These are phyloP conservation scores for Arthrobotrys sinensis DNA, from an alignment of 2,329 filamentous ascomycete genomes.

Conservation along the genomic window DNA sequence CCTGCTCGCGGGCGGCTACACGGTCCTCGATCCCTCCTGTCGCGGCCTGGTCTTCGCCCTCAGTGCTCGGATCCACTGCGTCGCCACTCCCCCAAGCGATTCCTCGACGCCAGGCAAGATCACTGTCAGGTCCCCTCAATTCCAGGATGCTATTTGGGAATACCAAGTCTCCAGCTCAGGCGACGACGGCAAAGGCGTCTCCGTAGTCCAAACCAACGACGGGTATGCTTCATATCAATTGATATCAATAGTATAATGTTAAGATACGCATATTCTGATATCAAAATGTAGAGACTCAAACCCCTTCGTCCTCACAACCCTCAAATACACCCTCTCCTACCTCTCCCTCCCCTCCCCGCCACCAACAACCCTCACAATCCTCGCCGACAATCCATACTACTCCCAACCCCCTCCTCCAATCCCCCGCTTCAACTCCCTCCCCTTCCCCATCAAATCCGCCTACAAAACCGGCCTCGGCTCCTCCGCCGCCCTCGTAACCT, in stretches of 20 bases:
- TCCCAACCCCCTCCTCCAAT: slow-evolving; percentile 74
- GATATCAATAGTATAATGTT: background rate
- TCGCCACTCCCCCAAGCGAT: slow-evolving; percentile 65
- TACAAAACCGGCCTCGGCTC: slow-evolving; percentile 98
- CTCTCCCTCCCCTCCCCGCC: slow-evolving; percentile 72
- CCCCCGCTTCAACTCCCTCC: slow-evolving; percentile 81
- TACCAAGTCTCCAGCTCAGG: slow-evolving; percentile 77
- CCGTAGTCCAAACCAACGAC: slow-evolving; percentile 78
- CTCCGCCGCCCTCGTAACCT: slow-evolving; percentile 91
- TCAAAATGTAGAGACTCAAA: slow-evolving; percentile 71
- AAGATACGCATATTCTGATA: background rate
- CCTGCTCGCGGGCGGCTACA: slow-evolving; percentile 91
- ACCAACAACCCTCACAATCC: slow-evolving; percentile 81
- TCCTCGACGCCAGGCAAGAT: slow-evolving; percentile 78
- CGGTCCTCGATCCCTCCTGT: slow-evolving; percentile 89
- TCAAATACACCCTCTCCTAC: slow-evolving; percentile 80
- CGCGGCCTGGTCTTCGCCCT: slow-evolving; percentile 81
- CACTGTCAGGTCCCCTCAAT: slow-evolving; percentile 92
- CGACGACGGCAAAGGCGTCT: slow-evolving; percentile 81
- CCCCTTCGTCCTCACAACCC: slow-evolving; percentile 90
- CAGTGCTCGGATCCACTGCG: slow-evolving; percentile 77
- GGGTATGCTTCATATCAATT: slow-evolving; percentile 17
- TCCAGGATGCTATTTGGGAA: slow-evolving; percentile 86
- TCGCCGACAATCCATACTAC: slow-evolving; percentile 98
- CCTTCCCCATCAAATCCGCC: slow-evolving; percentile 80